phyloP scores from a whole-genome alignment of 2,329 filamentous ascomycete genomes.

The Colletotrichum orchidophilum region DNA sequence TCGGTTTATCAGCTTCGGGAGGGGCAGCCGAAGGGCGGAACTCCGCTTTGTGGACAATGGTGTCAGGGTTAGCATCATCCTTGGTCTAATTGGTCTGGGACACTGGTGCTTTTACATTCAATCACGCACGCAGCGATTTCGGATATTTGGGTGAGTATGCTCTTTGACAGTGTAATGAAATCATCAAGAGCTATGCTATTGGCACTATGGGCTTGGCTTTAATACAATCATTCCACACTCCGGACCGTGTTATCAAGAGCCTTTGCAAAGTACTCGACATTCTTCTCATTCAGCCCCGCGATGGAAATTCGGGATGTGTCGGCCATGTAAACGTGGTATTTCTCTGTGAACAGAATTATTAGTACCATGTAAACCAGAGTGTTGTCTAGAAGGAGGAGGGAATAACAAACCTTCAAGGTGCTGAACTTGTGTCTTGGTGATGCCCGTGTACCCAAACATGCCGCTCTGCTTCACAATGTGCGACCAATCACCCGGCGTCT shows the following conservation, averaged over 20 bases:
- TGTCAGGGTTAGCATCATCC: neutral
- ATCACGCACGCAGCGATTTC: neutral
- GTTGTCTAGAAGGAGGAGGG: neutral
- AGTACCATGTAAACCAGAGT: neutral
- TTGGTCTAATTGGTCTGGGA: neutral
- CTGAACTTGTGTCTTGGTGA: slow-evolving; percentile 57
- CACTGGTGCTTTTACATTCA: neutral
- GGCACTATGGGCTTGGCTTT: too few relatives aligned
- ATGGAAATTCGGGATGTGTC: slow-evolving; percentile 49
- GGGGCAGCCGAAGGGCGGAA: slow-evolving; percentile 25
- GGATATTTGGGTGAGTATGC: neutral
- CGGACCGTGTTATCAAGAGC: slow-evolving; percentile 31
- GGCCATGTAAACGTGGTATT: slow-evolving; percentile 51
- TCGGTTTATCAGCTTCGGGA: slow-evolving; percentile 24
- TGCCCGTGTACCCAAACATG: slow-evolving; percentile 57
- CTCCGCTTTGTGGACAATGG: slow-evolving; percentile 7
- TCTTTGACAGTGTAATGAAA: neutral
- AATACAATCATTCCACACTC: neutral
- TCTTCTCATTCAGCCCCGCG: slow-evolving; percentile 48
- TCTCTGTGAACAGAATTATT: slow-evolving; percentile 33
- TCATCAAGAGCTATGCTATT: neutral
- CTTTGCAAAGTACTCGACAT: slow-evolving; percentile 44
- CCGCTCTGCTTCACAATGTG: slow-evolving; percentile 49
- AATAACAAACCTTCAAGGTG: slow-evolving; percentile 41
- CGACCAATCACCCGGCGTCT: slow-evolving; percentile 48